Evolutionary conservation across 306 rosid genomes (phyloP), one percentile per base, ranked within the genome.

Genomic region (Amphicarpaea edgeworthii): DNA sequence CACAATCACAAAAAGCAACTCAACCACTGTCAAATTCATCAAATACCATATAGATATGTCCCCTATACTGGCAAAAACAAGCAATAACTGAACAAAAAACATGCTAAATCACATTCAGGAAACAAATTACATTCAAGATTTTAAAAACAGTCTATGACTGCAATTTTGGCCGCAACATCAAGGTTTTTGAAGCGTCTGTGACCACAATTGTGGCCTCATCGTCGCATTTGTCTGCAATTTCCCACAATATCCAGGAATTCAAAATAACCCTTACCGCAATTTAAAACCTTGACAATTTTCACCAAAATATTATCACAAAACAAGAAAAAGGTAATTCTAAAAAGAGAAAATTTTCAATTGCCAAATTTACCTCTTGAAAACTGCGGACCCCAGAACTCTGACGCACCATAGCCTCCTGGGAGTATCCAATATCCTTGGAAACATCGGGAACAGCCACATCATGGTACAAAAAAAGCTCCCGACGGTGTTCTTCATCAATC

Each of bases 361-460:
- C 41, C 7, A 60, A 50, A 28, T 20, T 41, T 64, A 88, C 97
- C 96, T 87, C 91, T 60, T 77, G 68, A 79, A 85, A 92, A 70
- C 86, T 82, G 79, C 91, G 86, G 62, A 90, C 89, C 11, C 90
- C 92, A 70, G 97, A 88, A 58, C 88, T 84, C 47, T 51, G 85
- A 71, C 91, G 93, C 78, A 50, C 86, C 3, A 19, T 19, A 34
- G 83, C 26, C 68, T 81, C 88, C 61, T 12, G 85, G 49, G 68
- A 86, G 85, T 17, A 79, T 75, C 63, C 80, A 77, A 94, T 87
- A 65, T 93, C 97, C 88, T 86, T 74, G 5, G 97, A 85, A 77
- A 94, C 97, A 64, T 83, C 77, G 19, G 88, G 86, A 79, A 91
- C 86, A 57, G 81, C 90, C 9, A 91, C 49, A 64, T 81, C 92